Evolutionary conservation across 2,329 filamentous ascomycete genomes (phyloP), one percentile per base, ranked within the genome.

Genomic region (Alternaria sp.): DNA sequence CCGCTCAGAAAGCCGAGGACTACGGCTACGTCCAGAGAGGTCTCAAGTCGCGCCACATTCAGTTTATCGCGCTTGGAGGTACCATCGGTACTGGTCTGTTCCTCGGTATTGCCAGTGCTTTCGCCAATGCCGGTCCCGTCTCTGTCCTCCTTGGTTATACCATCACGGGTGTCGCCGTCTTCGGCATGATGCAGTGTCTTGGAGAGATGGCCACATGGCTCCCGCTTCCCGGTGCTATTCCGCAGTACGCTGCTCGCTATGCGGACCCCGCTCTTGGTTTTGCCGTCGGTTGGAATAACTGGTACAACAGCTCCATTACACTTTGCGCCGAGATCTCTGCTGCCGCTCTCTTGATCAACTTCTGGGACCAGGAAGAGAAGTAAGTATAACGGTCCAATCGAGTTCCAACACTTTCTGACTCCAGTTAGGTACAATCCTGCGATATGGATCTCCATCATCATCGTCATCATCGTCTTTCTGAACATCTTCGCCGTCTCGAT

Each of bases 31-130:
- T 67, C 21, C 57, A 63, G 37, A 37, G 61, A 59, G 67, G 80
- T 53, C 77, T 84, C 60, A 85, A 85, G 72, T 85, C 84, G 41
- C 82, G 86, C 67, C 86, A 88, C 73, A 86, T 88, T 55, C 82
- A 87, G 65, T 87, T 88, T 71, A 89, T 89, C 70, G 87, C 87
- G 14, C 81, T 89, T 14, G 86, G 86, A 58, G 86, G 87, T 61
- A 87, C 86, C 5, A 88, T 88, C 41, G 71, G 76, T 58, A 78
- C 76, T 18, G 76, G 75, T 72, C 71, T 78, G 9, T 78, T 78
- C 66, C 71, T 78, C 23, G 74, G 75, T 73, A 78, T 78, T 47
- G 75, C 73, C 14, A 69, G 28, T 51, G 75, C 76, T 20, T 78
- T 79, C 55, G 72, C 76, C 49, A 65, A 72, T 44, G 71, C 75